phyloP scores from a whole-genome alignment of 768 basidiomycete genomes.

The Pisolithus marmoratus region DNA sequence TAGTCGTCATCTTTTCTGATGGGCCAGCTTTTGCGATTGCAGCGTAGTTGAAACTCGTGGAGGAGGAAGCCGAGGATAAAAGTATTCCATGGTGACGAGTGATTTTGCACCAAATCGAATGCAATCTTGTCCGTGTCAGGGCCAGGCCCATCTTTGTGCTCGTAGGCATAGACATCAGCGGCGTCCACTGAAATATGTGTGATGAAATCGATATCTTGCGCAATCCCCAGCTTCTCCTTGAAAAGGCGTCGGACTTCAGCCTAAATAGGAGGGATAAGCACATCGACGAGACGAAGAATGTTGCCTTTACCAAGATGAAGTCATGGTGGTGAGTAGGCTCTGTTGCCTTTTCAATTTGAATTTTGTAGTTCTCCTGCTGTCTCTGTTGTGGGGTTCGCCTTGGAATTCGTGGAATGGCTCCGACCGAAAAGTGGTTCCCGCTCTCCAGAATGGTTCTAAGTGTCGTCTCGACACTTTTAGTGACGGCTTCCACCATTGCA shows the following conservation, averaged over 20 bases:
- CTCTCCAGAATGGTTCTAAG: not conserved
- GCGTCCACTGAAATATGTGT: not conserved
- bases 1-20: too few relatives aligned
- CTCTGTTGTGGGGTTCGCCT: not conserved
- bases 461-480: not conserved
- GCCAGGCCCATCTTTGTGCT: conserved; percentile 5
- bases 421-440: not conserved
- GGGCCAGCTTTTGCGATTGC: too few relatives aligned
- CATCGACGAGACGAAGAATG: not conserved
- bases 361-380: not conserved
- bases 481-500: too few relatives aligned
- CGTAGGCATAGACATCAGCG: conserved; percentile 2
- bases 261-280: not conserved
- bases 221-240: conserved; percentile 5
- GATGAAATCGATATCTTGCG: conserved; percentile 6
- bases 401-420: not conserved
- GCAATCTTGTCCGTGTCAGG: not conserved
- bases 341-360: too few relatives aligned
- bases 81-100: not conserved
- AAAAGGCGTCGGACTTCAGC: conserved; percentile 6
- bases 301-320: conserved; percentile 4
- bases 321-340: conserved; percentile 2
- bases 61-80: not conserved
- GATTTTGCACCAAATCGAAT: conserved; percentile 1
- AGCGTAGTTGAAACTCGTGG: too few relatives aligned